Conservation (phyloP, 306 rosid species). For the Trifolium pratense region DNA sequence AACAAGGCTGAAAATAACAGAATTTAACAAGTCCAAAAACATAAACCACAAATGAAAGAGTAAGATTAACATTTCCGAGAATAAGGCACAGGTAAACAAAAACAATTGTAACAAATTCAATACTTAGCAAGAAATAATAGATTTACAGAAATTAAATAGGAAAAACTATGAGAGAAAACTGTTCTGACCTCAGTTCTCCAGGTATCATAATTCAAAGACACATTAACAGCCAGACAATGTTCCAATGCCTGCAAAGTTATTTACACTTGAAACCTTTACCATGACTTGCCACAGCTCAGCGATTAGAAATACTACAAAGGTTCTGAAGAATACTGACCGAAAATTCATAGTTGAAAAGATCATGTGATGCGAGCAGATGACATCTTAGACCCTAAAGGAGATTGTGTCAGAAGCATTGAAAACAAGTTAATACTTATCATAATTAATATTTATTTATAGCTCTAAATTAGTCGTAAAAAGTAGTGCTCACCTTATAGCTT, state of each 20-base stretch:
- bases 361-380: slow-evolving; percentile 77
- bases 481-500: slow-evolving; percentile 71
- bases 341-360: slow-evolving; percentile 80
- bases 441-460: slow-evolving; percentile 4
- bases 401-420: slow-evolving; percentile 33
- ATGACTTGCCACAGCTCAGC: slow-evolving; percentile 33
- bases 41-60: slow-evolving; percentile 3
- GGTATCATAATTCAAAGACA: slow-evolving; percentile 57
- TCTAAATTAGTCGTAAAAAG: slow-evolving; percentile 16
- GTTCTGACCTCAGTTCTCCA: slow-evolving; percentile 66
- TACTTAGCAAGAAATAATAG: background rate
- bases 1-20: slow-evolving; percentile 25
- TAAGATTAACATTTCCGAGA: slow-evolving; percentile 21
- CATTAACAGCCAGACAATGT: slow-evolving; percentile 71
- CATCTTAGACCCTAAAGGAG: slow-evolving; percentile 70
- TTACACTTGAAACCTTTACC: slow-evolving; percentile 38
- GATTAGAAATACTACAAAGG: slow-evolving; percentile 32
- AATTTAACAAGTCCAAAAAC: slow-evolving; percentile 13
- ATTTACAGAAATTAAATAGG: slow-evolving; percentile 13
- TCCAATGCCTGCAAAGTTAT: slow-evolving; percentile 66
- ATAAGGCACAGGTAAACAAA: slow-evolving; percentile 1
- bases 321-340: slow-evolving; percentile 66
- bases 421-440: slow-evolving; percentile 30
- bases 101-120: slow-evolving; percentile 18
- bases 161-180: slow-evolving; percentile 34